Conservation (phyloP, 371 early-diverging fungal species). For the Apophysomyces elegans region DNA sequence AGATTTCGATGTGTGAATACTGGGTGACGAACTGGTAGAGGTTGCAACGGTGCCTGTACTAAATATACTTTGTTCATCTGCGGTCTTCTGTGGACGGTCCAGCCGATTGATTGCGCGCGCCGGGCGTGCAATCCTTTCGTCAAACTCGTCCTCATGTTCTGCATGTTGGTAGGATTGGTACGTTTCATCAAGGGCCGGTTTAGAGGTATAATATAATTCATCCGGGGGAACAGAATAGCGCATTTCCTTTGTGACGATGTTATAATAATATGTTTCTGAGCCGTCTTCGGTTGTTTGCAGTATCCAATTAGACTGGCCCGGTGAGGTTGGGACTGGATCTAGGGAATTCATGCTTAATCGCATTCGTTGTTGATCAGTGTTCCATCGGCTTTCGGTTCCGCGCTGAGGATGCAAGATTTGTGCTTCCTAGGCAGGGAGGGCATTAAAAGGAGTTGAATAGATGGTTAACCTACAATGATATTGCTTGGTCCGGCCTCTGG, state of each 20-base stretch:
- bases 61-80: conserved; percentile 21
- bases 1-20: conserved; percentile 18
- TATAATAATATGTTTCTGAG: conserved; percentile 57
- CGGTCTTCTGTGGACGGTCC: conserved; percentile 9
- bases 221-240: conserved; percentile 55
- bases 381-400: background rate
- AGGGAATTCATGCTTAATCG: conserved; percentile 29
- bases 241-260: conserved; percentile 57
- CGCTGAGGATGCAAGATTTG: background rate
- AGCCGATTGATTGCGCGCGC: conserved; percentile 35
- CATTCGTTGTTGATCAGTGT: conserved; percentile 21
- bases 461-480: conserved; percentile 58
- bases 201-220: conserved; percentile 12
- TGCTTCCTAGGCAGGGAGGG: conserved; percentile 14
- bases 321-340: background rate
- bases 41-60: conserved; percentile 19
- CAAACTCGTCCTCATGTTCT: conserved; percentile 13
- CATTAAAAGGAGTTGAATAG: conserved; percentile 70
- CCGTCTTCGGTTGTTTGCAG: conserved; percentile 63
- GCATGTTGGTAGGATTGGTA: background rate
- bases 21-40: conserved; percentile 23
- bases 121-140: conserved; percentile 31
- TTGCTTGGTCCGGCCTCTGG: conserved; percentile 25
- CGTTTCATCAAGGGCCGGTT: background rate
- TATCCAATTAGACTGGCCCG: conserved; percentile 50